phyloP scores from a whole-genome alignment of 306 rosid genomes.

The Mucuna pruriens region DNA sequence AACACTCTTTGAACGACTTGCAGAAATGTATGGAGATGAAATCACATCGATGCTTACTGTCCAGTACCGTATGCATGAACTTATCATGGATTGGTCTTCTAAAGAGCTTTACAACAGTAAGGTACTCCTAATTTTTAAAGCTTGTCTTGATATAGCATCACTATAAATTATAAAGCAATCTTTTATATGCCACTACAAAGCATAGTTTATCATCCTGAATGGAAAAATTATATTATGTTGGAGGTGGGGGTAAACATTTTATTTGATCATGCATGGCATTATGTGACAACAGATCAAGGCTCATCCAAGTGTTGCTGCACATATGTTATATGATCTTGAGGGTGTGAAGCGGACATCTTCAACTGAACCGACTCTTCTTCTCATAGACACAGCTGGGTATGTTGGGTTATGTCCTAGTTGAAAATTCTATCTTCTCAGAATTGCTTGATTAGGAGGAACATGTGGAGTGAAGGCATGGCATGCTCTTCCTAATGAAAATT shows the following conservation, averaged over 20 bases:
- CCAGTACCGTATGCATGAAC: constrained; percentile 97
- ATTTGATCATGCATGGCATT: constrained; percentile 24
- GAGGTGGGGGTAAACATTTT: neutral
- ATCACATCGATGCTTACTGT: constrained; percentile 91
- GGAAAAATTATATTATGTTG: constrained; percentile 27
- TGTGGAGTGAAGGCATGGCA: constrained; percentile 3
- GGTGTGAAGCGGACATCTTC: constrained; percentile 79
- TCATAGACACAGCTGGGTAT: constrained; percentile 95
- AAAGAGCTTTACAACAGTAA: constrained; percentile 94
- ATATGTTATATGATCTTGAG: constrained; percentile 79
- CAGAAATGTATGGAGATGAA: constrained; percentile 76
- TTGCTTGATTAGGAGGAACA: constrained; percentile 5
- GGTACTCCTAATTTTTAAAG: constrained; percentile 61
- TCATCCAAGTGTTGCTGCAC: constrained; percentile 90
- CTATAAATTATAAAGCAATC: neutral
- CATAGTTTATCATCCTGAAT: constrained; percentile 25
- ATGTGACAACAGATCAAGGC: constrained; percentile 72
- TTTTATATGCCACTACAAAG: neutral
- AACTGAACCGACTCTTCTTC: constrained; percentile 90
- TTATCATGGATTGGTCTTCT: constrained; percentile 97
- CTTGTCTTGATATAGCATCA: constrained; percentile 35
- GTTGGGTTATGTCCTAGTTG: constrained; percentile 36
- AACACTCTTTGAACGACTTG: constrained; percentile 96
- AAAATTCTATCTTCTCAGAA: constrained; percentile 29
- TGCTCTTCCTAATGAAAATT: constrained; percentile 19